Conservation (phyloP, 352 stramenopile species). For the Globisporangium viniferum region DNA sequence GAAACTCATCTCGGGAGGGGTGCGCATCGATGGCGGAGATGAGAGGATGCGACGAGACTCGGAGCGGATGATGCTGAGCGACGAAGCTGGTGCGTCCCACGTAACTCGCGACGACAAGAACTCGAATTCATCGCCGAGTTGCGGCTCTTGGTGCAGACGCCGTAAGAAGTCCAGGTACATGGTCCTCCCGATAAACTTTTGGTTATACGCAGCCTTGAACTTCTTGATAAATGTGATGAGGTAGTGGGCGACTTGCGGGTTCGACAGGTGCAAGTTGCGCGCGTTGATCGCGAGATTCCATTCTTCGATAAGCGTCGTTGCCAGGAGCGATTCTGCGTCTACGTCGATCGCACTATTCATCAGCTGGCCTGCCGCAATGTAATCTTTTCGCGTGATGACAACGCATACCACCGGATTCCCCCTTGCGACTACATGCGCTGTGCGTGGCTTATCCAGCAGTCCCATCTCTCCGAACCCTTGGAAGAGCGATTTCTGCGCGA, state of each 20-base stretch:
- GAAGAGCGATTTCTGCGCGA: conserved; percentile 56
- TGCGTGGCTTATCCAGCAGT: conserved; percentile 53
- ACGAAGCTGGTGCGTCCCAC: conserved; percentile 54
- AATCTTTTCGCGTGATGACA: conserved; percentile 45
- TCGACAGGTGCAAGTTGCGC: conserved; percentile 58
- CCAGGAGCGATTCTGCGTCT: conserved; percentile 53
- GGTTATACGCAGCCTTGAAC: conserved; percentile 73
- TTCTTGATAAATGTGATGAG: conserved; percentile 73
- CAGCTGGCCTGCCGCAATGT: conserved; percentile 44
- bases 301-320: conserved; percentile 65
- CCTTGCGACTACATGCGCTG: conserved; percentile 43
- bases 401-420: conserved; percentile 34
- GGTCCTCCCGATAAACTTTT: conserved; percentile 76
- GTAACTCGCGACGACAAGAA: conserved; percentile 50
- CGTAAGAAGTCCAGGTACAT: conserved; percentile 70
- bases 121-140: conserved; percentile 48
- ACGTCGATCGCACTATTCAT: conserved; percentile 28
- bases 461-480: conserved; percentile 83
- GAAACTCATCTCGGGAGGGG: conserved; percentile 46
- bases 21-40: conserved; percentile 30
- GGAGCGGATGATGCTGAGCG: conserved; percentile 61
- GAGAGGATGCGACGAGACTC: conserved; percentile 64
- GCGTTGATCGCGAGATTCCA: conserved; percentile 64
- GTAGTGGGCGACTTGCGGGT: conserved; percentile 61
- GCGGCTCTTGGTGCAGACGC: conserved; percentile 54